Base-by-base conservation (phyloP, 2,329 filamentous ascomycete species). In the Paramyrothecium sp. region DNA sequence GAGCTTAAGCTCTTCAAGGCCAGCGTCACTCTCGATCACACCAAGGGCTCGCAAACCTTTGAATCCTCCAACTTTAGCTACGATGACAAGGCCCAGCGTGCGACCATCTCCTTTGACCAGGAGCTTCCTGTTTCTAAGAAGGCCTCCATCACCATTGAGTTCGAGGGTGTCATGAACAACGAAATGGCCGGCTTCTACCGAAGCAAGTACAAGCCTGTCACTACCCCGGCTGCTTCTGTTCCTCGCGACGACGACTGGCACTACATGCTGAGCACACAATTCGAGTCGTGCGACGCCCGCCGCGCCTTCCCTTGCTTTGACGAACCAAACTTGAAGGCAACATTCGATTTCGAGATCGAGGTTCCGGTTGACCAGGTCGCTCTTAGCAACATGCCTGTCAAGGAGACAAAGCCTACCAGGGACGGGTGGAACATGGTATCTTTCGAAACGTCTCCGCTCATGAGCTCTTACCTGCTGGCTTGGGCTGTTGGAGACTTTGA, bases 401-500 rank as follows among this genome's bases (percentile, higher is more conserved):
- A 92, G 79, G 81, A 83, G 54, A 85, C 82, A 58, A 84, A 81
- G 65, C 76, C 81, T 55, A 75, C 76, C 61, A 79, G 76, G 58
- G 81, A 86, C 60, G 89, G 90, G 61, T 89, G 85, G 75, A 90
- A 91, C 65, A 73, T 81, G 41, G 89, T 97, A 38, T 84, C 86
- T 3, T 97, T 97, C 65, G 90, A 95, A 69, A 87, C 83, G 55
- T 92, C 91, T 13, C 93, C 93, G 2, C 77, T 93, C 66, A 97
- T 97, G 93, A 95, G 91, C 78, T 96, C 90, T 22, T 89, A 96
- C 75, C 85, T 97, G 30, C 80, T 96, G 23, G 92, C 93, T 21
- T 97, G 95, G 95, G 93, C 94, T 21, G 85, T 97, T 60, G 95
- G 95, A 58, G 94, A 99, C 73, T 98, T 99, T 62, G 94, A 98